Conservation (phyloP, 192 early-diverging fungal species). For the Linnemannia exigua region DNA sequence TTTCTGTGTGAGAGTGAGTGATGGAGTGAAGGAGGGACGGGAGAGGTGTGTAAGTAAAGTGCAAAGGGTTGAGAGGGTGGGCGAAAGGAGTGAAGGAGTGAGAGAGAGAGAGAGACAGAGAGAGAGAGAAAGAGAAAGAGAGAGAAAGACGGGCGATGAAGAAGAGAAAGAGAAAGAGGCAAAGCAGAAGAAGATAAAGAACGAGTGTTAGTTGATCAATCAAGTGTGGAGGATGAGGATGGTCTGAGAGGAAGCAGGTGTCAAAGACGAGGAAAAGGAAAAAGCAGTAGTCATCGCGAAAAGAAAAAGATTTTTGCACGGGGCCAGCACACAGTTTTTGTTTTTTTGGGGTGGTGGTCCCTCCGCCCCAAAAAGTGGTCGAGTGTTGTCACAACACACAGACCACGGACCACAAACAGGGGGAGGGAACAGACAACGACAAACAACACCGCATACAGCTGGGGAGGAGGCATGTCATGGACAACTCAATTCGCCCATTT, state of each 20-base stretch:
- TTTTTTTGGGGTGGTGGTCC: background rate
- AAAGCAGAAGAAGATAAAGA: background rate
- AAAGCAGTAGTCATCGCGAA: background rate
- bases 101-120: background rate
- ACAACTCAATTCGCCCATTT: background rate
- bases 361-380: background rate
- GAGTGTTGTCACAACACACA: background rate
- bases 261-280: background rate
- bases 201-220: background rate
- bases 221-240: background rate
- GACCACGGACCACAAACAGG: constrained; percentile 6
- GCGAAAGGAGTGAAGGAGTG: background rate
- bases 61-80: background rate
- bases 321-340: background rate
- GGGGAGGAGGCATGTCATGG: background rate
- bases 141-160: background rate
- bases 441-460: background rate
- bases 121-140: background rate
- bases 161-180: background rate
- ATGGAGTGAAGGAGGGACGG: background rate
- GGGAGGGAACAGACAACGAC: background rate
- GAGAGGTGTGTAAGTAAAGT: background rate
- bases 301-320: background rate
- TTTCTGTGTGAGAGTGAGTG: background rate
- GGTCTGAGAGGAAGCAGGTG: background rate